A percentile compares a stretch with the other conserved stretches of the same genome.
These are phyloP conservation scores for Lachancea nothofagi DNA, from an alignment of 805 yeast genomes.

Conservation along the genomic window DNA sequence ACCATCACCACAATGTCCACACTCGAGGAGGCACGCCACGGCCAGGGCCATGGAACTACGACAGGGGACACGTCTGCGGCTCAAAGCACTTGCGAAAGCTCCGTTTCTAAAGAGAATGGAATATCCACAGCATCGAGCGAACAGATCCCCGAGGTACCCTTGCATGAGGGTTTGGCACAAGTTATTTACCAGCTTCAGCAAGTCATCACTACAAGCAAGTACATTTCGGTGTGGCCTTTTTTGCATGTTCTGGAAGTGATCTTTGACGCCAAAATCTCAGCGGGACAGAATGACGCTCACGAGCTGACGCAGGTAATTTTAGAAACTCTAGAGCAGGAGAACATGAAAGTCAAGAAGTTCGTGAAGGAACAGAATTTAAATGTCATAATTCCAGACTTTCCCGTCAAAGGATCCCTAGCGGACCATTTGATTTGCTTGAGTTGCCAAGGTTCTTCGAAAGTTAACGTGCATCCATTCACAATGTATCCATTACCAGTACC, in stretches of 20 bases:
- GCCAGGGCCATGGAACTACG: neutral
- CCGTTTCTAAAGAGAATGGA: constrained; percentile 5
- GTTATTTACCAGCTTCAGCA: constrained; percentile 56
- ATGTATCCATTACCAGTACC: constrained; percentile 78
- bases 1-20: constrained; percentile 12
- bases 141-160: constrained; percentile 39
- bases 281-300: constrained; percentile 92
- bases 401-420: constrained; percentile 62
- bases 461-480: constrained; percentile 53
- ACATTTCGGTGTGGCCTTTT: constrained; percentile 73
- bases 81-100: constrained; percentile 3
- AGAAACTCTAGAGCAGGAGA: constrained; percentile 72
- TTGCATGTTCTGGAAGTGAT: constrained; percentile 66
- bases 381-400: constrained; percentile 51
- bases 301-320: constrained; percentile 78
- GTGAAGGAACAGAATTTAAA: constrained; percentile 17
- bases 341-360: constrained; percentile 38
- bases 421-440: constrained; percentile 65
- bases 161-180: constrained; percentile 53
- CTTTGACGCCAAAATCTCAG: constrained; percentile 66
- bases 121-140: constrained; percentile 11
- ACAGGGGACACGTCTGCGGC: constrained; percentile 5
- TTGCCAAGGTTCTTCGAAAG: constrained; percentile 59
- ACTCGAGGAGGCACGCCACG: neutral
- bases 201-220: constrained; percentile 46